Evolutionary conservation across 2,329 filamentous ascomycete genomes (phyloP).

Genomic region (Cryphonectria naterciae): DNA sequence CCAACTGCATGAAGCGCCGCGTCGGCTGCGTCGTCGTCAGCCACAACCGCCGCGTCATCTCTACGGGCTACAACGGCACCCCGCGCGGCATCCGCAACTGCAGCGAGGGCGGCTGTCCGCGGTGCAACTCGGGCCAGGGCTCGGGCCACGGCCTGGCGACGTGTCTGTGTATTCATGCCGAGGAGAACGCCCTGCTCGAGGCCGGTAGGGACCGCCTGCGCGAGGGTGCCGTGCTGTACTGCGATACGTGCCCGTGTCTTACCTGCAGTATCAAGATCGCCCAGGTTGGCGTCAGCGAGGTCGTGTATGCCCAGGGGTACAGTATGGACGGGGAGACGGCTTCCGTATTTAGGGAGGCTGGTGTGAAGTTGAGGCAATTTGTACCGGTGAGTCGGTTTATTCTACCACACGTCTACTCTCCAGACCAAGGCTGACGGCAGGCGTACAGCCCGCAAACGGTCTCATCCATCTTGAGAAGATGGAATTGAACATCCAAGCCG

Average conservation of each 20-base stretch:
- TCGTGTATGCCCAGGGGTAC: conserved; percentile 92
- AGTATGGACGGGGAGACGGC: conserved; percentile 91
- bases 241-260: conserved; percentile 94
- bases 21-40: conserved; percentile 93
- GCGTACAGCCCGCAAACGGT: conserved; percentile 62
- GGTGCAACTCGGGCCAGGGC: conserved; percentile 78
- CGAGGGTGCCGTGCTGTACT: conserved; percentile 83
- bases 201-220: conserved; percentile 89
- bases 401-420: too few relatives aligned
- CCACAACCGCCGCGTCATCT: conserved; percentile 78
- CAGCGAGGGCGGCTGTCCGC: conserved; percentile 84
- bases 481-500: conserved; percentile 39
- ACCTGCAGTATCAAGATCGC: conserved; percentile 99
- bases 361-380: conserved; percentile 85
- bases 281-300: conserved; percentile 93
- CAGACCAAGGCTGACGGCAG: not conserved
- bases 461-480: conserved; percentile 64
- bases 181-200: conserved; percentile 95
- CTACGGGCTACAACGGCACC: conserved; percentile 98
- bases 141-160: conserved; percentile 77
- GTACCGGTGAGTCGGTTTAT: conserved; percentile 65
- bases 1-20: conserved; percentile 97
- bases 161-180: conserved; percentile 95
- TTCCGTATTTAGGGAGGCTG: conserved; percentile 79
- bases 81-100: conserved; percentile 88